Percentiles rank a stretch among this genome's conserved stretches.
phyloP scores from a whole-genome alignment of 257 asterid species.

The Solanum tarijense region DNA sequence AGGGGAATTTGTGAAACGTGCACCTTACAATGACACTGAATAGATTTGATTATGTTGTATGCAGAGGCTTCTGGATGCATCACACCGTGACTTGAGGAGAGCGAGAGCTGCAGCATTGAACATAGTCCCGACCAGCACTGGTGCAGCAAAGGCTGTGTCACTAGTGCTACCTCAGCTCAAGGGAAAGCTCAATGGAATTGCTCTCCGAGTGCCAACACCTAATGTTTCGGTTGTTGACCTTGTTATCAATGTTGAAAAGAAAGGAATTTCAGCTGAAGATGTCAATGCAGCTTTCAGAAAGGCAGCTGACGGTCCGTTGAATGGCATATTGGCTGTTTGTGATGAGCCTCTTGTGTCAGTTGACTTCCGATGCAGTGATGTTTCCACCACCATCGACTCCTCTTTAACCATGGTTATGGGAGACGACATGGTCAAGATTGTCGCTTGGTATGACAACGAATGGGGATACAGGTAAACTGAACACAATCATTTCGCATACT shows the following conservation, averaged over 20 bases:
- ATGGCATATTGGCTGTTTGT: slow-evolving; percentile 66
- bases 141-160: slow-evolving; percentile 96
- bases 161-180: slow-evolving; percentile 89
- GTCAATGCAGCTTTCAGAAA: slow-evolving; percentile 84
- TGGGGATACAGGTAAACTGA: slow-evolving; percentile 81
- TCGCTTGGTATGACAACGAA: slow-evolving; percentile 95
- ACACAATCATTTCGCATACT: neutral
- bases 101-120: slow-evolving; percentile 91
- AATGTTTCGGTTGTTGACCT: slow-evolving; percentile 93
- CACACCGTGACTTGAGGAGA: slow-evolving; percentile 83
- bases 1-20: neutral
- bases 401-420: slow-evolving; percentile 98
- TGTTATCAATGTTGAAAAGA: slow-evolving; percentile 71
- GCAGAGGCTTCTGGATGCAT: slow-evolving; percentile 91
- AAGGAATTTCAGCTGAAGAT: slow-evolving; percentile 69
- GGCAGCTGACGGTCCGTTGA: slow-evolving; percentile 71
- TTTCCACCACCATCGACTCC: slow-evolving; percentile 54
- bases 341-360: slow-evolving; percentile 79
- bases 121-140: slow-evolving; percentile 95
- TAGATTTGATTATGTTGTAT: neutral
- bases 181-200: slow-evolving; percentile 91
- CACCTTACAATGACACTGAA: neutral
- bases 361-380: slow-evolving; percentile 54
- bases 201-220: slow-evolving; percentile 91
- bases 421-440: slow-evolving; percentile 92